Evolutionary conservation across 2,329 filamentous ascomycete genomes (phyloP), one percentile per base, ranked within the genome.

Genomic region (Pleomassaria siparia): DNA sequence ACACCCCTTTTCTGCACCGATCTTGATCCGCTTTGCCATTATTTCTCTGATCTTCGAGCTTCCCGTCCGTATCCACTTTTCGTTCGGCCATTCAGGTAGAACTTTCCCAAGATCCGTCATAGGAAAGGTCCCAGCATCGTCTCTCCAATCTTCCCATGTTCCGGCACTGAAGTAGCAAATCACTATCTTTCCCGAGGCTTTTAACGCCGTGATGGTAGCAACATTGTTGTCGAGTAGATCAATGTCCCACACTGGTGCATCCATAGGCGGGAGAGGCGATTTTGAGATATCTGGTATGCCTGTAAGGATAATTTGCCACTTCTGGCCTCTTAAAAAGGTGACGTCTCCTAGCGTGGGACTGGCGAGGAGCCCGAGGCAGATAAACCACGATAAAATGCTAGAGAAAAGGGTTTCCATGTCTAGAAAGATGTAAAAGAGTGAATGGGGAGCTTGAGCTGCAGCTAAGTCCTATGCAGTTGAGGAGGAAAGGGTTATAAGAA

Each of bases 91-190:
- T 16, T 62, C 49, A 29, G 56, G 56, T n/a, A 68, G 35, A 1
- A 58, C 53, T 25, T 64, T 63, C 12, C 64, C 64, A 11, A 57
- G 15, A 47, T 67, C 64, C n/a, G 39, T 50, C 8, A 41, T 22
- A 1, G 62, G 52, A 43, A 68, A 63, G 12, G 56, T 48, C 18
- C 47, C 54, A 28, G 55, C 60, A 49, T 66, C 64, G 16, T 58
- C 53, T 35, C 64, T 54, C 62, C 63, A 68, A 28, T 64, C 52
- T 41, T 67, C 63, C 33, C 46, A 53, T 3, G 60, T 64, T 4
- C 63, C 64, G 11, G 63, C 64, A 47, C 61, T 66, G 47, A 67
- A 67, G 29, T 68, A 68, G 41, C 63, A 66, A 16, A 67, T 62
- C 22, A 67, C 61, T 24, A 49, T 56, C 45, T 65, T 64, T 9